Evolutionary conservation across 78 protist genomes (phyloP), one percentile per base, ranked within the genome.

Genomic region (Polysphondylium violaceum): DNA sequence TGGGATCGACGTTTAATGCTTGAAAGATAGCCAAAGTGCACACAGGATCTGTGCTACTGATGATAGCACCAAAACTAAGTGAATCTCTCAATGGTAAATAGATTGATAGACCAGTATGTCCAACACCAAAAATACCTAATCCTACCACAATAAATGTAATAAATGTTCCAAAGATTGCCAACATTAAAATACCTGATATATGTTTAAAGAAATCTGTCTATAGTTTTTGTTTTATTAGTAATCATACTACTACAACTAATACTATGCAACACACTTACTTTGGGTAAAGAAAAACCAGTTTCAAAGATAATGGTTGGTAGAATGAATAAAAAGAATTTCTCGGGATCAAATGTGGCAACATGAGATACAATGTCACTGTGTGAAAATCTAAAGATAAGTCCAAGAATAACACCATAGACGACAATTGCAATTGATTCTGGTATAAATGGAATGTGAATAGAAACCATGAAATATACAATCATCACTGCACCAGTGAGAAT

Each of bases 231-330:
- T 7, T 23, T 23, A 19, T 25, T 14, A 47, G 11, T 14, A 47
- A 47, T 7, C 7, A 14, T 47, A 11, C 21, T 17, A 64, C 17
- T 29, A 63, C 25, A 38, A 65, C 7, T 23, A 33, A 61, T 33
- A 43, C 9, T 2, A 68, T 2, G 7, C 19, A 38, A 14, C 2
- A 33, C 53, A 35, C 41, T 33, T 33, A 77, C 90, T 44, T 86
- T 55, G 23, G 87, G 71, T 51, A 95, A 40, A 12, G 76, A 43
- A 76, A 87, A 96, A 33, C 98, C 99, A 21, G 96, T 86, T 43
- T 97, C 97, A 58, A 98, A 96, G 5, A 98, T 95, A 69, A 98
- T 97, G 68, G 98, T 95, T 2, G 99, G 99, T 29, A 98, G 68
- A n/a, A 97, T 72, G 47, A 95, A 27, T 74, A 95, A 44, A 73